A percentile compares a stretch with the other conserved stretches of the same genome.
These are phyloP conservation scores for Coemansia reversa DNA, from an alignment of 192 early-diverging fungal genomes.

Conservation along the genomic window DNA sequence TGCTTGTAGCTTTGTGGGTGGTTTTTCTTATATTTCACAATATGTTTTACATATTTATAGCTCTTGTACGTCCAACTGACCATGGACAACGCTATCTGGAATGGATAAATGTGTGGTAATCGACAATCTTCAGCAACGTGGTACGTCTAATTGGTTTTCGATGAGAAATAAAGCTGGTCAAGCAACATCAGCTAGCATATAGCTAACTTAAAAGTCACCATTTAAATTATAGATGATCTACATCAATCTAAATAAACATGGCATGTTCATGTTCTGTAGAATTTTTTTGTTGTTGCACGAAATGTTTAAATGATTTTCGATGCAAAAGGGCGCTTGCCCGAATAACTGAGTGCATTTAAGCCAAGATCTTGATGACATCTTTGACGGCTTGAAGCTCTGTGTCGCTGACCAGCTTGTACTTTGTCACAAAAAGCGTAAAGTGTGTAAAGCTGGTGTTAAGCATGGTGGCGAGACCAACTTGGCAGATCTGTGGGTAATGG, in stretches of 20 bases:
- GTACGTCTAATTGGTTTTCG: no score
- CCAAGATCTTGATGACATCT: constrained; percentile 52
- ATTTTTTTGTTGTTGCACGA: no score
- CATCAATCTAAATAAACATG: no score
- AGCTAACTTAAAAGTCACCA: no score
- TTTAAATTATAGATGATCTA: no score
- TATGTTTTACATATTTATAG: background rate
- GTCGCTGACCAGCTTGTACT: constrained; percentile 75
- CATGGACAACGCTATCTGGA: background rate
- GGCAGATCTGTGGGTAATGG: constrained; percentile 74
- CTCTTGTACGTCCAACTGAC: background rate
- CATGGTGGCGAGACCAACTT: constrained; percentile 80
- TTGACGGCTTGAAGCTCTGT: constrained; percentile 55
- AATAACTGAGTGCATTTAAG: constrained; percentile 6
- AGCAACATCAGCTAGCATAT: no score
- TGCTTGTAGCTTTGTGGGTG: background rate
- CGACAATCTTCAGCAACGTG: no score
- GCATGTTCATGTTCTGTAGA: no score
- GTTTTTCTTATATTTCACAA: constrained; percentile 4
- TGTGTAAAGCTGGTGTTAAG: constrained; percentile 95
- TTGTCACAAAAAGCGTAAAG: constrained; percentile 86
- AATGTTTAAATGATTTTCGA: constrained; percentile 1
- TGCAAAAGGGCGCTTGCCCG: background rate
- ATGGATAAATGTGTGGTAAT: no score
- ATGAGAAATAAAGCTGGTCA: no score